Conservation (phyloP, 2,329 filamentous ascomycete species). For the Curvularia sp. region DNA sequence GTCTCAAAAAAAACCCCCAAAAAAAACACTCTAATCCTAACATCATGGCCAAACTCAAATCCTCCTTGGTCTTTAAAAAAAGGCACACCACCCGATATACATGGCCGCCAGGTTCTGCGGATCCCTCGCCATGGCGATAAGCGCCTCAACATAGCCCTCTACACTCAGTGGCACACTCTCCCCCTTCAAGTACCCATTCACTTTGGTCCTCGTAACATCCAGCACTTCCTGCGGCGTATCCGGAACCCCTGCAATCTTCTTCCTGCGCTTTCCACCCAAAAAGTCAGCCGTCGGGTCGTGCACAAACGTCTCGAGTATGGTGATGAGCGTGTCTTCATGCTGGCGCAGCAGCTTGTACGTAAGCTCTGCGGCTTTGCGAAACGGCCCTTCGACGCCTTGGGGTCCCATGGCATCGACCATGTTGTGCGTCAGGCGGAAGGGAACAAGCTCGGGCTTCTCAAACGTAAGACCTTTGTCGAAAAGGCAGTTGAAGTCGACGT, state of each 20-base stretch:
- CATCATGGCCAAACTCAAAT: not conserved
- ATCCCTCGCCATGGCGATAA: constrained; percentile 87
- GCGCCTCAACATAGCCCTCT: constrained; percentile 94
- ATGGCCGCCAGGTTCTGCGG: constrained; percentile 82
- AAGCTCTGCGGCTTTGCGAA: constrained; percentile 87
- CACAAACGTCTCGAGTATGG: constrained; percentile 94
- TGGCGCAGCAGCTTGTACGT: constrained; percentile 83
- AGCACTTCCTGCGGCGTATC: constrained; percentile 81
- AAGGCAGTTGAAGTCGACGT: constrained; percentile 99
- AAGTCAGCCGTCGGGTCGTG: constrained; percentile 97
- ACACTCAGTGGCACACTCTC: constrained; percentile 94
- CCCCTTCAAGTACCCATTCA: constrained; percentile 80
- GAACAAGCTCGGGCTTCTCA: constrained; percentile 90
- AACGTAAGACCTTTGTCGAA: constrained; percentile 98
- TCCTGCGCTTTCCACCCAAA: constrained; percentile 71
- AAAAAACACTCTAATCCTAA: not conserved
- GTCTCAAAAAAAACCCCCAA: not conserved
- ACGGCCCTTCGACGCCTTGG: constrained; percentile 90
- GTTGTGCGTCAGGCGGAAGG: constrained; percentile 96
- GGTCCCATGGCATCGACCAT: constrained; percentile 98
- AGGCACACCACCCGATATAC: constrained; percentile 95
- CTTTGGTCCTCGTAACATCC: constrained; percentile 85
- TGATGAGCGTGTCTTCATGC: constrained; percentile 96
- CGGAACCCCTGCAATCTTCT: constrained; percentile 63
- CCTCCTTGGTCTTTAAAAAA: constrained; percentile 60